Evolutionary conservation across 106 monocot species (phyloP), one percentile per base, ranked within the genome.

Genomic region (Phalaenopsis equestris): DNA sequence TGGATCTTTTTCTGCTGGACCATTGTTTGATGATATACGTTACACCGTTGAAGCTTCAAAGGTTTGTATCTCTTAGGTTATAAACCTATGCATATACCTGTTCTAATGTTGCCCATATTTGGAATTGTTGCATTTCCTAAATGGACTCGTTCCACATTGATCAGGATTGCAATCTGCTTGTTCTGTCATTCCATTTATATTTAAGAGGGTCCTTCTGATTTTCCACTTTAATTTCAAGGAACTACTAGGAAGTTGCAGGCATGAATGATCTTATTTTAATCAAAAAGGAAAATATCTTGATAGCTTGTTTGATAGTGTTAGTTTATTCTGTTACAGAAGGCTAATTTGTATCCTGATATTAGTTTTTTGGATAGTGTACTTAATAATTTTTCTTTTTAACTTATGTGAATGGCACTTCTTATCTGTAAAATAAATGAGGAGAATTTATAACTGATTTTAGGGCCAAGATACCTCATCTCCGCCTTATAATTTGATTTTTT

Each of bases 21-120:
- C 98, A 8, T 61, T 94, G 52, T 99, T 90, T 86, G 94, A 99
- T 85, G 98, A 99, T 79, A 89, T 85, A 82, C 83, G 18, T 61
- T 99, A 99, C 67, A 73, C 70, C 37, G 81, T 98, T 78, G 89
- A 92, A 84, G 97, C 97, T 45, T 92, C 90, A 42, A 97, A 92
- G 91, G 96, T 96, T 43, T 81, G 91, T 19, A 61, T 79, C 41
- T 38, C 23, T 15, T 81, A 42, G 58, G 43, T 58, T 15, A 42
- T 4, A 75, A 43, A 42, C n/a, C 74, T 21, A 19, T 74, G 19
- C 36, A 19, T 74, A 45, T 74, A 19, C 14, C 0, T 12, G 18
- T 70, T 14, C 2, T 67, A 24, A 2, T 0, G n/a, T 41, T 72
- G 3, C 14, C 8, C 43, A 1, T 74, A 7, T 74, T 43, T 74